These are phyloP conservation scores for Solanum chilense DNA, from an alignment of 257 asterid genomes.

Conservation along the genomic window DNA sequence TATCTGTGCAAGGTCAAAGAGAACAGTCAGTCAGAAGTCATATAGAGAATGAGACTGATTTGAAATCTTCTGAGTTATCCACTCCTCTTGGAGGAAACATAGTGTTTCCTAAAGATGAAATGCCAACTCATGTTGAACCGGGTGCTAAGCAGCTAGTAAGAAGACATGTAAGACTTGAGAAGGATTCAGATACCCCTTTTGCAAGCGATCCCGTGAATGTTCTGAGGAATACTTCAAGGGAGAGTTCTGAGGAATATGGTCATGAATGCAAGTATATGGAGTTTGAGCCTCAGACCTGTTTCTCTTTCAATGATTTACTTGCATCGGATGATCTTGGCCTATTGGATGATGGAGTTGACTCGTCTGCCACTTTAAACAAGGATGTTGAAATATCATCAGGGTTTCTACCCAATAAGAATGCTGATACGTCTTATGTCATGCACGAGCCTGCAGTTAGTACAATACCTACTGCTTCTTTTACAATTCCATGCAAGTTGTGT, in stretches of 20 bases:
- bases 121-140: neutral
- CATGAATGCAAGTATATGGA: conserved; percentile 42
- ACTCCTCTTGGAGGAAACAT: conserved; percentile 3
- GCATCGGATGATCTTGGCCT: conserved; percentile 34
- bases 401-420: conserved; percentile 19
- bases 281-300: conserved; percentile 82
- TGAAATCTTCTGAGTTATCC: conserved; percentile 11
- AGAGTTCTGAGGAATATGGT: conserved; percentile 25
- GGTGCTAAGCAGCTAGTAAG: neutral
- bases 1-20: neutral
- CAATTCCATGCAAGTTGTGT: conserved; percentile 36
- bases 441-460: conserved; percentile 12
- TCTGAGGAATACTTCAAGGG: conserved; percentile 22
- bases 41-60: conserved; percentile 2
- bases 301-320: conserved; percentile 63
- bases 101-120: neutral
- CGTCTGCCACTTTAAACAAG: conserved; percentile 10
- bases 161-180: neutral
- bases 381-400: conserved; percentile 12
- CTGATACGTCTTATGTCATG: conserved; percentile 12
- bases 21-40: conserved; percentile 27
- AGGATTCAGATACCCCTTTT: neutral
- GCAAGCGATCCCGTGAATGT: neutral
- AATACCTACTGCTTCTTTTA: conserved; percentile 6
- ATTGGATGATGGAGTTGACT: conserved; percentile 4